Evolutionary conservation across 2,329 filamentous ascomycete species (phyloP).

Genomic region (Colletotrichum eleusines): DNA sequence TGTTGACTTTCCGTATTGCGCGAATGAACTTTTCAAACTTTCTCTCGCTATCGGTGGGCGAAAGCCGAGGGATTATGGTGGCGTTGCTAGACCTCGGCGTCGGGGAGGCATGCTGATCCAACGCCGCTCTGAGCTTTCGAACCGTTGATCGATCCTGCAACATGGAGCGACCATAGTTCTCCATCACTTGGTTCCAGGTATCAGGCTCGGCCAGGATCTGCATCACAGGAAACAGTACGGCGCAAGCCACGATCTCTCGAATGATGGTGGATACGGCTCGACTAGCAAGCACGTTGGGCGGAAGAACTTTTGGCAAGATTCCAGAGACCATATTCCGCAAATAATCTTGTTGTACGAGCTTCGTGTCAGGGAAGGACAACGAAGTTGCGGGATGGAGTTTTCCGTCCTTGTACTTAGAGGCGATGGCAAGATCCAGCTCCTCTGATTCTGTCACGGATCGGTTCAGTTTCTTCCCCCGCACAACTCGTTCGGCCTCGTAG

Average conservation of each 20-base stretch:
- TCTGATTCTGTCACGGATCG: constrained; percentile 94
- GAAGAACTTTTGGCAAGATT: constrained; percentile 81
- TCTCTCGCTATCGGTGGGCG: constrained; percentile 85
- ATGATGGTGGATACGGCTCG: constrained; percentile 84
- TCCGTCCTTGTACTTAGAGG: constrained; percentile 91
- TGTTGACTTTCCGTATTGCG: constrained; percentile 87
- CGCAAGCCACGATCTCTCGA: constrained; percentile 91
- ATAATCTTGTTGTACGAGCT: constrained; percentile 88
- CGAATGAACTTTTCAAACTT: constrained; percentile 96
- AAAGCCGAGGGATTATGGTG: constrained; percentile 82
- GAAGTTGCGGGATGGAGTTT: constrained; percentile 89
- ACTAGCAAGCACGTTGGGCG: constrained; percentile 80
- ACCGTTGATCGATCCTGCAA: constrained; percentile 97
- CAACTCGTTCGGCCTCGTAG: constrained; percentile 86
- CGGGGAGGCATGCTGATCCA: constrained; percentile 95
- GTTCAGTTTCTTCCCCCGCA: constrained; percentile 89
- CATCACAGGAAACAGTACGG: constrained; percentile 86
- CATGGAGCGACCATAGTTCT: constrained; percentile 86
- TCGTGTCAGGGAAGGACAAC: constrained; percentile 85
- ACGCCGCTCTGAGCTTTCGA: constrained; percentile 86
- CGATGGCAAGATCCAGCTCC: constrained; percentile 94
- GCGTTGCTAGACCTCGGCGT: constrained; percentile 73
- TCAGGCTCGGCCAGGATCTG: constrained; percentile 89
- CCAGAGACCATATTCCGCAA: constrained; percentile 79
- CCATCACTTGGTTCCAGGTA: constrained; percentile 97